Evolutionary conservation across 306 rosid species (phyloP).

Genomic region (Cucumis sativus): DNA sequence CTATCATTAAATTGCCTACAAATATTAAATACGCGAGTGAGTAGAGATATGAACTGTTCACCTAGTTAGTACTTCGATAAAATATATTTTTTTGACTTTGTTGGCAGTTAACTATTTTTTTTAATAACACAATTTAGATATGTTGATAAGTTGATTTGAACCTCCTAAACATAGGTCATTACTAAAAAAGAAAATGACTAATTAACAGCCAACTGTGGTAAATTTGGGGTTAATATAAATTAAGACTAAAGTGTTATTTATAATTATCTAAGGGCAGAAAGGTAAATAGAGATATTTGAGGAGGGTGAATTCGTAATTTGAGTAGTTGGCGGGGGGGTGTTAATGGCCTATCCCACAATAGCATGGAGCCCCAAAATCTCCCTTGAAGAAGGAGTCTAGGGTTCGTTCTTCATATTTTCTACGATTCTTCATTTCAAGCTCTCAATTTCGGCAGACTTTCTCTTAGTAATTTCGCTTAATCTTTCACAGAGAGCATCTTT

Average conservation of each 20-base stretch:
- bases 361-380: not conserved
- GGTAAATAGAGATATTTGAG: conserved; percentile 1
- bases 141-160: too few relatives aligned
- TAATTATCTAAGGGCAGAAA: not conserved
- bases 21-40: too few relatives aligned
- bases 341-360: not conserved
- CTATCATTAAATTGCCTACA: too few relatives aligned
- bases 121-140: too few relatives aligned
- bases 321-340: not conserved
- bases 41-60: too few relatives aligned
- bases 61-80: too few relatives aligned
- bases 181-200: too few relatives aligned
- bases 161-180: too few relatives aligned
- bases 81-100: too few relatives aligned
- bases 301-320: not conserved
- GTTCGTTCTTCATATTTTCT: conserved; percentile 2
- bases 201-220: too few relatives aligned
- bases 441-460: not conserved
- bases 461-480: not conserved
- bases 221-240: too few relatives aligned
- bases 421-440: not conserved
- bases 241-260: not conserved
- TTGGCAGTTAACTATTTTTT: too few relatives aligned
- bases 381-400: not conserved
- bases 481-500: conserved; percentile 3